These are phyloP conservation scores for Bipolaris sorokiniana DNA, from an alignment of 2,329 filamentous ascomycete genomes.

Conservation along the genomic window DNA sequence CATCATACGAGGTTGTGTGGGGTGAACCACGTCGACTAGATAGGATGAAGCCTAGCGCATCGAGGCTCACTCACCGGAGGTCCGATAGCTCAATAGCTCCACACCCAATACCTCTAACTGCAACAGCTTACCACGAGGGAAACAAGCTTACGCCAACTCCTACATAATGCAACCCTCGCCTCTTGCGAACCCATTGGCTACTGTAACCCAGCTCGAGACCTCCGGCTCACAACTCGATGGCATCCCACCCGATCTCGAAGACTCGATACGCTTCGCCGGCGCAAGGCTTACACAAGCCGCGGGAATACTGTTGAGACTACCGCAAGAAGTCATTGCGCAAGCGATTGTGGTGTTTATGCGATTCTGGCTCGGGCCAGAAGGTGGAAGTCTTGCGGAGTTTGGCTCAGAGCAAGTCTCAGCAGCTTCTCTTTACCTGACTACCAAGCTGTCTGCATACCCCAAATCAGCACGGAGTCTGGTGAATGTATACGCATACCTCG, in stretches of 20 bases:
- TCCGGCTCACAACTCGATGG: slow-evolving; percentile 62
- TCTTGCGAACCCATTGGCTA: slow-evolving; percentile 73
- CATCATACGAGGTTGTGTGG: neutral
- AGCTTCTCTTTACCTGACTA: slow-evolving; percentile 77
- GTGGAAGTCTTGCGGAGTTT: slow-evolving; percentile 58
- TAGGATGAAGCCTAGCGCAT: slow-evolving; percentile 8
- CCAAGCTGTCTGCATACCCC: slow-evolving; percentile 80
- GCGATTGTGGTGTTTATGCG: slow-evolving; percentile 82
- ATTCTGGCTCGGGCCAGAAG: slow-evolving; percentile 72
- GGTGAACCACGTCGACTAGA: slow-evolving; percentile 6
- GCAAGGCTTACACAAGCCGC: slow-evolving; percentile 78
- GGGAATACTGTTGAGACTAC: slow-evolving; percentile 79
- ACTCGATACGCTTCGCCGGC: slow-evolving; percentile 72
- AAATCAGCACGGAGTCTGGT: slow-evolving; percentile 79
- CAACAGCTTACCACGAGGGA: neutral
- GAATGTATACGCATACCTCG: slow-evolving; percentile 83
- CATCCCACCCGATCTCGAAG: slow-evolving; percentile 72
- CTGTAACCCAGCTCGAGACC: slow-evolving; percentile 70
- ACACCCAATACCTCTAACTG: slow-evolving; percentile 12
- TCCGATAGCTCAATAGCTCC: slow-evolving; percentile 10
- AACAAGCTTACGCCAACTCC: neutral
- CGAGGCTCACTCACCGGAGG: neutral
- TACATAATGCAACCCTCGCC: slow-evolving; percentile 39
- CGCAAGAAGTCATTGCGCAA: slow-evolving; percentile 84
- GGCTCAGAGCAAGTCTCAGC: slow-evolving; percentile 76